Conservation (phyloP, 257 asterid genomes). For the Nemophila menziesii region DNA sequence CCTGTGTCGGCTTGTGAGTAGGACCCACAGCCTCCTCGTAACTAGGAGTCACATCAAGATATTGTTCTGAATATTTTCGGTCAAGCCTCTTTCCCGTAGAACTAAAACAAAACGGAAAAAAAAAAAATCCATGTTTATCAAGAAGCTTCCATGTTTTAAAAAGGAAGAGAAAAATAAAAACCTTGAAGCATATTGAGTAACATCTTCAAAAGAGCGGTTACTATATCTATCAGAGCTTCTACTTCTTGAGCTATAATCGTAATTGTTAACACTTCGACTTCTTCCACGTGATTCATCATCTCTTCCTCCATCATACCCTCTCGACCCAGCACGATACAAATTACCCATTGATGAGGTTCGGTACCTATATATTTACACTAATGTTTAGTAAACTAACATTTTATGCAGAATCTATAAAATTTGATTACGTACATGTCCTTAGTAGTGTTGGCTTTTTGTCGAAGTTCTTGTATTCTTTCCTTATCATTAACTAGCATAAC, state of each 20-base stretch:
- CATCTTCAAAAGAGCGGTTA: conserved; percentile 56
- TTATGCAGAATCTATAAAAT: not conserved
- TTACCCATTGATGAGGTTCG: conserved; percentile 53
- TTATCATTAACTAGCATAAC: conserved; percentile 89
- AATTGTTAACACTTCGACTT: conserved; percentile 42
- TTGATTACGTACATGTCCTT: conserved; percentile 66
- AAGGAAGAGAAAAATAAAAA: conserved; percentile 3
- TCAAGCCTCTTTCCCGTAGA: conserved; percentile 34
- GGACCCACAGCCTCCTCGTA: conserved; percentile 75
- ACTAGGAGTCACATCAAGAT: conserved; percentile 67
- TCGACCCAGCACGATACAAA: conserved; percentile 63
- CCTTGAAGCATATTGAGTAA: conserved; percentile 81
- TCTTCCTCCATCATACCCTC: conserved; percentile 39
- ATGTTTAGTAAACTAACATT: not conserved
- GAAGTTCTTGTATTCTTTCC: conserved; percentile 89
- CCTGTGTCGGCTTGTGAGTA: conserved; percentile 54
- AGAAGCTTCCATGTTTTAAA: not conserved
- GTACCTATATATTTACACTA: conserved; percentile 38
- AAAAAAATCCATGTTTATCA: not conserved
- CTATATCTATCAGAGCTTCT: conserved; percentile 67
- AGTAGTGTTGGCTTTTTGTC: conserved; percentile 82
- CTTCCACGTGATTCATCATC: conserved; percentile 69
- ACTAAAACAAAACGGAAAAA: conserved; percentile 31
- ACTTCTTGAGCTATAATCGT: conserved; percentile 72
- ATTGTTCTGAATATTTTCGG: conserved; percentile 54